Base-by-base conservation (phyloP, 331 rosid species). In the Quercus tomentella region DNA sequence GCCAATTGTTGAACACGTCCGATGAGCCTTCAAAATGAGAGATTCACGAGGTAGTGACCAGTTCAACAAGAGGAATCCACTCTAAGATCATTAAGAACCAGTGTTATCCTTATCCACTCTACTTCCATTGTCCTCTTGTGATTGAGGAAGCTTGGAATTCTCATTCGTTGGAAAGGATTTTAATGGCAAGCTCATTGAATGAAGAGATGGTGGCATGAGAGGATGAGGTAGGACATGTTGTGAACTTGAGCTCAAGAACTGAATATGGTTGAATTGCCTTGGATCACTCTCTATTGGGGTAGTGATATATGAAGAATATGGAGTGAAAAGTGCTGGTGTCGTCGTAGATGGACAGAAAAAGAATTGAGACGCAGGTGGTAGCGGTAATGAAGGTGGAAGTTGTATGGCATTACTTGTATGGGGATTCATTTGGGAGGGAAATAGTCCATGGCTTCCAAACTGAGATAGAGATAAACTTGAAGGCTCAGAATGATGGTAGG, bases 381-480 rank as follows among this genome's bases (percentile, higher is more conserved):
- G 76, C 43, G 77, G 77, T 52, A 84, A 11, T 66, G 92, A 86
- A 70, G 90, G 26, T 49, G 88, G 83, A 76, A 87, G 79, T 31
- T 84, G 84, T 35, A 80, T 79, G 74, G 81, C 82, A 56, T 80
- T 78, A 57, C 65, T 79, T 37, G 73, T 71, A 23, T 78, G 71
- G 2, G 77, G 84, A 78, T 89, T 92, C 35, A 73, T 25, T 33
- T 86, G 96, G 2, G 94, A 75, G 35, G 85, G 80, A 76, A 84
- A 79, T 23, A 81, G 60, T 78, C 89, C 96, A 65, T 88, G 89
- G 84, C 86, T 86, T 82, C 91, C 90, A 86, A 87, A 88, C 58
- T 90, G 92, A 56, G 97, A 83, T 31, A 92, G 81, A 72, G 96
- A 85, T 31, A 92, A 51, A 33, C 45, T 75, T 23, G 97, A 85